These are phyloP conservation scores for Inga leiocalycina DNA, from an alignment of 306 rosid species.

Conservation along the genomic window DNA sequence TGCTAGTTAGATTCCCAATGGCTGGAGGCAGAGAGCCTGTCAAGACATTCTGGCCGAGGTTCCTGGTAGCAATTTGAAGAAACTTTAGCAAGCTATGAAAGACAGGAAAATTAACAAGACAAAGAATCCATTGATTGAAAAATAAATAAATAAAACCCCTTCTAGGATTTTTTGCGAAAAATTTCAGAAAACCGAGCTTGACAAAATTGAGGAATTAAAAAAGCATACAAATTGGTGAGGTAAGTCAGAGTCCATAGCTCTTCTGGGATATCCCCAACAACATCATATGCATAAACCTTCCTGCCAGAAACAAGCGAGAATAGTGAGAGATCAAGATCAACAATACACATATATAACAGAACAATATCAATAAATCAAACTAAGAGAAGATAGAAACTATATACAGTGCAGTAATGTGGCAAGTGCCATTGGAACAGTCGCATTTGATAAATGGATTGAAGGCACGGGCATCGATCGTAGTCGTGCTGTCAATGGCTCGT, in stretches of 20 bases:
- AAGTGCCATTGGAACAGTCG: slow-evolving; percentile 47
- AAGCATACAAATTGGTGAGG: slow-evolving; percentile 70
- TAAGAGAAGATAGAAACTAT: slow-evolving; percentile 10
- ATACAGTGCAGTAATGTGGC: slow-evolving; percentile 71
- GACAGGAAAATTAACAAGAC: not conserved
- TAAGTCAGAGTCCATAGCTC: slow-evolving; percentile 73
- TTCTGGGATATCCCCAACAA: slow-evolving; percentile 61
- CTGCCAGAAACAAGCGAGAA: slow-evolving; percentile 41
- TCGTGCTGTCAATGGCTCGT: slow-evolving; percentile 43
- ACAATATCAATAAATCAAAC: not conserved
- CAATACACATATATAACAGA: not conserved
- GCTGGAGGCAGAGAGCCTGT: slow-evolving; percentile 66
- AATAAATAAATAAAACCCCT: not conserved
- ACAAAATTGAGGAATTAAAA: not conserved
- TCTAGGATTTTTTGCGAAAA: not conserved
- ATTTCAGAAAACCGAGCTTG: not conserved
- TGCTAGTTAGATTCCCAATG: slow-evolving; percentile 61
- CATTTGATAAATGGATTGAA: slow-evolving; percentile 79
- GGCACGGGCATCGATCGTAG: not conserved
- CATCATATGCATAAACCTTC: slow-evolving; percentile 52
- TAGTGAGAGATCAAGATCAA: not conserved
- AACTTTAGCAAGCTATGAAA: not conserved
- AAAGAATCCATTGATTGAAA: not conserved
- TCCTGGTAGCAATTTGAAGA: slow-evolving; percentile 44
- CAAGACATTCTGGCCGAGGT: slow-evolving; percentile 63